These are phyloP conservation scores for Phytophthora sp. DNA, from an alignment of 352 stramenopile species.

Conservation along the genomic window DNA sequence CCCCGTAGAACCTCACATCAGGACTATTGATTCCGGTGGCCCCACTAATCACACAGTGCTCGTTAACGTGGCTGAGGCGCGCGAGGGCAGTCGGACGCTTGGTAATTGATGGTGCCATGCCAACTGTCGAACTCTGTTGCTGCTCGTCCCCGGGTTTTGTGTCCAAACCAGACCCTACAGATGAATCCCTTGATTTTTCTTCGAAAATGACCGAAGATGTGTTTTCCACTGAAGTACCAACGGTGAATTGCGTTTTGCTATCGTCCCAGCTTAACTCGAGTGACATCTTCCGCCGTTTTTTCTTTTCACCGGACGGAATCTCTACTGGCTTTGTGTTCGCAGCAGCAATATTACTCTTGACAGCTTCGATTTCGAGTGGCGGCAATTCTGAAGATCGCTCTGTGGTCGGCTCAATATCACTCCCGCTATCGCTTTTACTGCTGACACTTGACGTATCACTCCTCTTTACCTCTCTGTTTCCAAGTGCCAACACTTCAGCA, in stretches of 20 bases:
- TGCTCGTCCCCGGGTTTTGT: too few species aligned
- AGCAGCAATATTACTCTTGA: neutral
- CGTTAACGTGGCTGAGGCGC: slow-evolving; percentile 16
- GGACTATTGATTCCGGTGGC: slow-evolving; percentile 17
- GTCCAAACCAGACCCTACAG: too few species aligned
- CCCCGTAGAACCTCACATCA: slow-evolving; percentile 15
- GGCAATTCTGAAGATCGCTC: slow-evolving; percentile 2
- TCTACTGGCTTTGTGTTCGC: neutral
- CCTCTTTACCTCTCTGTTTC: slow-evolving; percentile 1
- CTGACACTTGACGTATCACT: neutral
- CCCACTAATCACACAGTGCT: slow-evolving; percentile 22
- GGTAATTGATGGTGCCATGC: slow-evolving; percentile 1
- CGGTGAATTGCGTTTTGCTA: too few species aligned
- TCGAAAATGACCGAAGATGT: neutral
- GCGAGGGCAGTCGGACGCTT: slow-evolving; percentile 6
- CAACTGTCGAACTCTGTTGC: neutral
- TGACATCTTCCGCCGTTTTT: slow-evolving; percentile 22
- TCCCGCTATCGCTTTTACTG: slow-evolving; percentile 14
- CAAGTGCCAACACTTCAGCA: slow-evolving; percentile 33
- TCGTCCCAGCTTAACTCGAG: slow-evolving; percentile 34
- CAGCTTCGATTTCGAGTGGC: slow-evolving; percentile 18
- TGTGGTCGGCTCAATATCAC: slow-evolving; percentile 6
- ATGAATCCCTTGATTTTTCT: neutral
- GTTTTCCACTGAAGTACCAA: too few species aligned
- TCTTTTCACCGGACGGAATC: neutral